Evolutionary conservation across 2,329 filamentous ascomycete genomes (phyloP), one percentile per base, ranked within the genome.

Genomic region (Alternaria arborescens): DNA sequence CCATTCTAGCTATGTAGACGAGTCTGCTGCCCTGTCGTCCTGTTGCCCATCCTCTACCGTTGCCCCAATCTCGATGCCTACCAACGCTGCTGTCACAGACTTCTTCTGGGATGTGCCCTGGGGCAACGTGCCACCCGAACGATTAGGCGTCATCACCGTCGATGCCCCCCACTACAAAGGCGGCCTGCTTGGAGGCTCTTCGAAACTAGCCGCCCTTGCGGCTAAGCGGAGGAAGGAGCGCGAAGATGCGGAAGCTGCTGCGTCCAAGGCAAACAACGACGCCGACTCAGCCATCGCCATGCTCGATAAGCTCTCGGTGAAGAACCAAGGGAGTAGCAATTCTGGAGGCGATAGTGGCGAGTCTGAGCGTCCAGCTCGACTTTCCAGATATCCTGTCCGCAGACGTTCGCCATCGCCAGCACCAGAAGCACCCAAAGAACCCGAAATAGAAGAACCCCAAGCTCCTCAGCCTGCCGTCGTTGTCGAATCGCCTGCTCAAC

Each of bases 81-180:
- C 62, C 48, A 58, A 55, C 61, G 54, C 58, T 61, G 58, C 51
- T 54, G 58, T 28, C 50, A 81, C 84, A 55, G 78, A 82, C 38
- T 92, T 94, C 78, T 99, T 97, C 77, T 81, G 83, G 71, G 94
- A 97, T 73, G 91, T 91, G 74, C 92, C 94, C 1, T 99, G 95
- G 94, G 84, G 93, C 55, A 86, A 89, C 53, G 82, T 94, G 11
- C 91, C 93, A 22, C 70, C 79, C 40, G 79, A 90, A 47, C 87
- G 91, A 30, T 85, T 86, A 67, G 86, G 90, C 38, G 76, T 83
- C 16, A 84, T 90, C 16, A 86, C 94, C 38, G 79, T 91, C 51
- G 83, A 89, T 41, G 87, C 84, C 78, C 60, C 85, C 36, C 81
- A 81, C 64, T 88, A 86, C 54, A 82, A 81, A 48, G 86, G 89